These are phyloP conservation scores for Corchorus capsularis DNA, from an alignment of 345 rosid genomes.

Conservation along the genomic window DNA sequence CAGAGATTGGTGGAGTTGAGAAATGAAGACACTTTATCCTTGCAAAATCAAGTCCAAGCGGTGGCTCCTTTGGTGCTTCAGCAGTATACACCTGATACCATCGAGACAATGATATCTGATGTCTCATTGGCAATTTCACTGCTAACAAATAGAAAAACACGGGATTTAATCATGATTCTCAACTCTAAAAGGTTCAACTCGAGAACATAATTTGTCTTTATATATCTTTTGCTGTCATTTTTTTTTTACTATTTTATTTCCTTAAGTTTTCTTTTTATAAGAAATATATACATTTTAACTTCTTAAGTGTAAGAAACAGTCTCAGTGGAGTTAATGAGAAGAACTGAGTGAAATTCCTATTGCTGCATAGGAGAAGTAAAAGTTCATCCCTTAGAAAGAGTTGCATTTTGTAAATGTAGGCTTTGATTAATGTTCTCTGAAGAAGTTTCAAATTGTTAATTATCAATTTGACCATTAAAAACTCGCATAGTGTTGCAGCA, in stretches of 20 bases:
- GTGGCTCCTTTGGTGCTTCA: conserved; percentile 88
- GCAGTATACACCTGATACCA: conserved; percentile 79
- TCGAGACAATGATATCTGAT: conserved; percentile 66
- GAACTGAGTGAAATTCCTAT: conserved; percentile 6
- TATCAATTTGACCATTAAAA: not conserved
- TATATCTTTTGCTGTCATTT: not conserved
- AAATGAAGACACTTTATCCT: conserved; percentile 73
- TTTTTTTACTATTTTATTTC: not conserved
- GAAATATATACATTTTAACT: not conserved
- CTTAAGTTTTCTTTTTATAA: not conserved
- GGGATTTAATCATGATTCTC: conserved; percentile 87
- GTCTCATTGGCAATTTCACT: conserved; percentile 67
- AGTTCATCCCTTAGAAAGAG: not conserved
- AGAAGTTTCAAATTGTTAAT: conserved; percentile 1
- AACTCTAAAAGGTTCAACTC: conserved; percentile 84
- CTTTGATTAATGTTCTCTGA: not conserved
- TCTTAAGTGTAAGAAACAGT: not conserved
- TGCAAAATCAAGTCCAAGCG: conserved; percentile 93
- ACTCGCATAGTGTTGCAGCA: not conserved
- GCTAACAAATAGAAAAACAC: conserved; percentile 79
- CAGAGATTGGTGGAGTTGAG: conserved; percentile 76
- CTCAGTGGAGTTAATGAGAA: conserved; percentile 1
- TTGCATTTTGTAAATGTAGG: too few relatives aligned
- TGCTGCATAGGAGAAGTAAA: not conserved
- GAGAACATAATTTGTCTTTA: conserved; percentile 21